Base-by-base conservation (phyloP, 768 basidiomycete species). In the Megacollybia marginata region DNA sequence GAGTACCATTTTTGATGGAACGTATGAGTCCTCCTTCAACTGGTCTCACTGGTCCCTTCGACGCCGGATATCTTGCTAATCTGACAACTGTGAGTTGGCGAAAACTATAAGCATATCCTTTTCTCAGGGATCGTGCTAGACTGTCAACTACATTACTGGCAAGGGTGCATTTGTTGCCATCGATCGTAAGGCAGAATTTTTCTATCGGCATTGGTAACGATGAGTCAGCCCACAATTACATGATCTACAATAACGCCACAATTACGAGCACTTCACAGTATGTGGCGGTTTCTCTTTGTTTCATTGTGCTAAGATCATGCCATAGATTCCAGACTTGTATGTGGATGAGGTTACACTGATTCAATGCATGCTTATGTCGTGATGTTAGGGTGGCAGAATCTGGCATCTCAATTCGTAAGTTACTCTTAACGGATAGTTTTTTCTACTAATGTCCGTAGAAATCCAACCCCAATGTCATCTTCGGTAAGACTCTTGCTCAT, bases 1-100 rank as follows among this genome's bases (percentile, higher is more conserved):
- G 80, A 51, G 63, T 83, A 52, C 73, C 80, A 7, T 83, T 83
- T 75, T 57, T 68, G 52, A 66, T 76, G 64, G 82, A 83, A 59
- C 76, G 80, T 47, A 53, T 83, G 43, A 71, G 62, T 52, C 75
- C 80, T 35, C 78, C 76, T 35, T 56, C 77, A 1, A 70, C 58
- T 28, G 80, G 82, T 11, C 65, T 83, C 31, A 73, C 74, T 38
- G 81, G 80, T 10, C 51, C 76, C 10, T 78, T 81, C 61, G 63
- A 78, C 56, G 53, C 67, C 33, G 69, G 74, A 7, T 83, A 83
- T 62, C 71, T 82, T 42, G 64, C 59, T 50, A 74, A 71, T 20
- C 58, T 80, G 47, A 74, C 73, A 57, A 67, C 69, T 15, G 75
- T 74, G 48, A 54, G 69, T 23, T 23, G 31, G 28, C 36, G 28